Evolutionary conservation across 192 early-diverging fungal genomes (phyloP), one percentile per base, ranked within the genome.

Genomic region (Coemansia sp.): DNA sequence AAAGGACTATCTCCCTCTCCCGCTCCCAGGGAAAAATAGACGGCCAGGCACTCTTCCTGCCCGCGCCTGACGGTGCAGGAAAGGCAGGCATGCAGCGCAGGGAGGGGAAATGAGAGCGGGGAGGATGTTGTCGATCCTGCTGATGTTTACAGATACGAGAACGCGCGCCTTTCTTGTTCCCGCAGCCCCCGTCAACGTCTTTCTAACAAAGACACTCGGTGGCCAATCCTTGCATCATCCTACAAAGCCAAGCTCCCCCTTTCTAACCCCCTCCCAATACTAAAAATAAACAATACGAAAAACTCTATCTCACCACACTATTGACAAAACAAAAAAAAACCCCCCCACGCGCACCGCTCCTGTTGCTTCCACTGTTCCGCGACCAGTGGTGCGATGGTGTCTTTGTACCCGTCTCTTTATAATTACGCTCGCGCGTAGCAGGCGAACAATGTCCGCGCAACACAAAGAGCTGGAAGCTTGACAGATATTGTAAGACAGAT

Each of bases 11-110:
- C 49, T 15, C 10, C 9, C 22, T 52, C 23, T 52, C 20, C 9
- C 22, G 25, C 23, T 52, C 20, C 20, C 11, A 25, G 49, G 49
- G 9, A 22, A 25, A 11, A 52, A 22, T 23, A 52, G 13, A 52
- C 7, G 9, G 22, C 22, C 8, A 9, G 49, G 42, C 42, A 52
- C 22, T 50, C 42, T 17, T 45, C 17, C 42, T 45, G 14, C 17
- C 42, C 42, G 11, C 42, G 42, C 42, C 42, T 45, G 49, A 25
- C 6, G 9, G 49, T 25, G 49, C 49, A 52, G 49, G 49, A 52
- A 25, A 52, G 49, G 55, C 55, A 57, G 55, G 55, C 55, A 57
- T 57, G 55, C 55, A 57, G 55, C 34, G 55, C 55, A 57, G 55
- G 55, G 55, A 36, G 6, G 33, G 33, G 34, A 17, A 48, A 48